Conservation (phyloP, 2,329 filamentous ascomycete genomes). For the Diaporthe nobilis region DNA sequence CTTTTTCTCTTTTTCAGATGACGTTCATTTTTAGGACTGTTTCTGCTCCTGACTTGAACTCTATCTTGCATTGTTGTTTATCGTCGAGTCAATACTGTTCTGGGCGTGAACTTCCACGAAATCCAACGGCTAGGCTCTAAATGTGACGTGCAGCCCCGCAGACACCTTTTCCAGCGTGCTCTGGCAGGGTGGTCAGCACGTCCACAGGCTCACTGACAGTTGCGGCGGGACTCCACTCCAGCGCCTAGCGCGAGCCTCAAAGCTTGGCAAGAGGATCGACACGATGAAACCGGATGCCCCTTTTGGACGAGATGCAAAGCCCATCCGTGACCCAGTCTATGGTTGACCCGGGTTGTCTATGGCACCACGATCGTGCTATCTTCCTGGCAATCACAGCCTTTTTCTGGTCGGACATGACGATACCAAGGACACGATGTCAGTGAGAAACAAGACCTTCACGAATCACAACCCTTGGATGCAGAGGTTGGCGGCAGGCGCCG, state of each 20-base stretch:
- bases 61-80: conserved; percentile 8
- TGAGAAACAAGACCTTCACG: neutral
- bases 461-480: conserved; percentile 8
- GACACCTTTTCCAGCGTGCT: neutral
- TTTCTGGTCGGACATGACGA: neutral
- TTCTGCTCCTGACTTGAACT: neutral
- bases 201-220: neutral
- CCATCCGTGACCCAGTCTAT: conserved; percentile 25
- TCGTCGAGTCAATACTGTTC: neutral
- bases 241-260: conserved; percentile 24
- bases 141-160: neutral
- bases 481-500: neutral
- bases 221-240: neutral
- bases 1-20: neutral
- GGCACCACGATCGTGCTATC: conserved; percentile 29
- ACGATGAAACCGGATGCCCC: conserved; percentile 40
- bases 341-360: neutral
- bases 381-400: conserved; percentile 1
- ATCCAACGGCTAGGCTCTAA: neutral
- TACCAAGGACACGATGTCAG: neutral
- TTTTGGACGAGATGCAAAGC: conserved; percentile 22
- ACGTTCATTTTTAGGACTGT: neutral
- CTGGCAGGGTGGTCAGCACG: neutral
- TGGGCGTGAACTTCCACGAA: neutral
- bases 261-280: conserved; percentile 35